Base-by-base conservation (phyloP, 1,284 basidiomycete genomes). In the Ceratorhiza oryzae-sativae region DNA sequence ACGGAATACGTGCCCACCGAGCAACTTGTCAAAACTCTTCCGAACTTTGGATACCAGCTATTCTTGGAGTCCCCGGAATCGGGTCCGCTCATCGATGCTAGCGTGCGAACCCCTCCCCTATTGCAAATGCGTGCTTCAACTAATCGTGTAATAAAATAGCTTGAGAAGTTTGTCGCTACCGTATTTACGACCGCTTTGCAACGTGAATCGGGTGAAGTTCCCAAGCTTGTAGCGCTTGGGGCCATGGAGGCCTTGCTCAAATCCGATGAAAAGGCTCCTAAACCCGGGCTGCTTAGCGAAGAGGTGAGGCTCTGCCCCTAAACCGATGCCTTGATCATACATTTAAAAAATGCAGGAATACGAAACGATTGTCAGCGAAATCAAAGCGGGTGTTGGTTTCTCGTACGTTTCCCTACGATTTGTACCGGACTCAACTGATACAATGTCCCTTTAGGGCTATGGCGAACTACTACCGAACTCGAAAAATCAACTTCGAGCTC, bases 11-110 rank as follows among this genome's bases (percentile, higher is more conserved):
- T 71, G 1, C 32, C 68, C 1, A 32, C 46, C 8, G 68, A 71
- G 39, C 20, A 48, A 25, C 5, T 36, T 2, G 56, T 60, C 4
- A 30, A 48, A 6, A 5, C 34, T 6, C 46, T 71, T 8, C 68
- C 68, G 2, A 71, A 60, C n/a, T 65, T 72, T 23, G 32, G 36
- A 34, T 72, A 72, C 46, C 53, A 56, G 61, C 51, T 58, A 8
- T 72, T 67, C 61, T 65, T 72, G 39, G 49, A 15, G 4, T 67
- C 71, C 2, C 61, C 61, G 4, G 51, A 67, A 23, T 46, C 71
- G 3, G 49, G 34, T 2, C 25, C 39, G 20, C 13, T 67, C 30
- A 63, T 72, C 15, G 61, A 72, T 39, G 34, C 71, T 34, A 72
- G 67, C n/a, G 71, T 59, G 27, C 4, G 71, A 36, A 27, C n/a